Base-by-base conservation (phyloP, 305 asterid species). In the Nicotiana rustica region DNA sequence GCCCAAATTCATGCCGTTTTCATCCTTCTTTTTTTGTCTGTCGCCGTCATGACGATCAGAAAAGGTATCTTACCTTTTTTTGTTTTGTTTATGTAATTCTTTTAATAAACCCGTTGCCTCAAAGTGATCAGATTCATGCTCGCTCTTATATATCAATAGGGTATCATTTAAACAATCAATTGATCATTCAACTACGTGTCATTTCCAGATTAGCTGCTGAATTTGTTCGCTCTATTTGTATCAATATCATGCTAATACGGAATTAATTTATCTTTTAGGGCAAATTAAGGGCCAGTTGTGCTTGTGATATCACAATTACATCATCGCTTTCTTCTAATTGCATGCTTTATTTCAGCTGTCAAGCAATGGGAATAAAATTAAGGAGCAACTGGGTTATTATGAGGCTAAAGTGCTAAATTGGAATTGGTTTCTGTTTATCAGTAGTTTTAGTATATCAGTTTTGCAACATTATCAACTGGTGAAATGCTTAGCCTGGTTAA, bases 31-130 rank as follows among this genome's bases (percentile, higher is more conserved):
- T 95, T 88, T 93, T 92, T 89, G 97, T 95, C 19, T 93, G 99
- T 88, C 98, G 98, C 84, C 98, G 98, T 83, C 99, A 95, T 88
- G 97, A 93, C 81, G 97, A 94, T 90, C 99, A 94, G 92, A 92
- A 88, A 87, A 92, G 99, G 99, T 92, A 41, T 44, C 15, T 66
- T 5, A 41, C 14, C 35, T 10, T 21, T 67, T 10, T 41, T 0
- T 10, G 1, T 10, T 79, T 62, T 21, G 13, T 9, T 38, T 25
- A 12, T n/a, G 13, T 36, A 8, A 36, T 59, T 77, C 49, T 6
- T 18, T 2, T 56, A 12, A 18, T 9, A 9, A 8, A 8, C 0
- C 0, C 52, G 52, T 9, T 44, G 52, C 13, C 0, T 44, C 52
- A 44, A 44, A 44, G 13, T 21, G 35, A 38, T 69, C 77, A 69